phyloP scores from a whole-genome alignment of 2,329 filamentous ascomycete species.

The Hypocreales sp. region DNA sequence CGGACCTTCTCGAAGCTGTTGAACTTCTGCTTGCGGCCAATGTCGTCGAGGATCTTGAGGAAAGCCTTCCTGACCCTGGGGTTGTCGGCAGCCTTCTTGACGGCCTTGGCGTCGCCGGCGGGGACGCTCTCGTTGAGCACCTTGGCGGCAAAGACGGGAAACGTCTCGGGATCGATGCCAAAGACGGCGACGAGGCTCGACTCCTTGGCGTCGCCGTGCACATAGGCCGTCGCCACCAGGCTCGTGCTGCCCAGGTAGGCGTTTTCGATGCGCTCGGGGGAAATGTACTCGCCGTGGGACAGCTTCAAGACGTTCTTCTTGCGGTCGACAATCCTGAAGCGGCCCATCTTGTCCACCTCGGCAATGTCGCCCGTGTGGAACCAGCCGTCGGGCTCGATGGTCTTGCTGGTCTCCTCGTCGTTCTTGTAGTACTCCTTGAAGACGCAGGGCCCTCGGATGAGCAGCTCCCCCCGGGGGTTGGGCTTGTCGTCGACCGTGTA shows the following conservation, averaged over 20 bases:
- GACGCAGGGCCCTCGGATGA: constrained; percentile 64
- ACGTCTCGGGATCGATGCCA: constrained; percentile 71
- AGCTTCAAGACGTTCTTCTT: constrained; percentile 99
- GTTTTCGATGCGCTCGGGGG: constrained; percentile 92
- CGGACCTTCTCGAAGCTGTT: constrained; percentile 79
- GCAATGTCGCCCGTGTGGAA: constrained; percentile 93
- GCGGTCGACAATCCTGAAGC: constrained; percentile 87
- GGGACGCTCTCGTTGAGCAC: constrained; percentile 53
- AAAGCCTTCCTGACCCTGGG: constrained; percentile 60
- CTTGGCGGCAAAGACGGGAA: constrained; percentile 67
- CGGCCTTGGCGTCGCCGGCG: constrained; percentile 46
- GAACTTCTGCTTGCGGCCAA: constrained; percentile 74
- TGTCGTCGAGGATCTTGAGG: constrained; percentile 60
- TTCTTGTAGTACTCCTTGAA: constrained; percentile 89
- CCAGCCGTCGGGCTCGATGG: constrained; percentile 80
- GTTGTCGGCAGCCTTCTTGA: constrained; percentile 53
- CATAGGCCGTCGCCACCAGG: constrained; percentile 66
- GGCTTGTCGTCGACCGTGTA: constrained; percentile 82
- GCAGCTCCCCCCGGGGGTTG: constrained; percentile 74
- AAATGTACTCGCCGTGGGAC: constrained; percentile 94
- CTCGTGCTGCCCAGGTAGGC: constrained; percentile 72
- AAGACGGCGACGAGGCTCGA: constrained; percentile 74
- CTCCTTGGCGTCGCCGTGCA: constrained; percentile 80
- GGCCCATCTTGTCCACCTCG: constrained; percentile 68
- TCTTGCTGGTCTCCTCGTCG: constrained; percentile 69